These are phyloP conservation scores for Talaromyces proteolyticus DNA, from an alignment of 495 filamentous ascomycete species.

Conservation along the genomic window DNA sequence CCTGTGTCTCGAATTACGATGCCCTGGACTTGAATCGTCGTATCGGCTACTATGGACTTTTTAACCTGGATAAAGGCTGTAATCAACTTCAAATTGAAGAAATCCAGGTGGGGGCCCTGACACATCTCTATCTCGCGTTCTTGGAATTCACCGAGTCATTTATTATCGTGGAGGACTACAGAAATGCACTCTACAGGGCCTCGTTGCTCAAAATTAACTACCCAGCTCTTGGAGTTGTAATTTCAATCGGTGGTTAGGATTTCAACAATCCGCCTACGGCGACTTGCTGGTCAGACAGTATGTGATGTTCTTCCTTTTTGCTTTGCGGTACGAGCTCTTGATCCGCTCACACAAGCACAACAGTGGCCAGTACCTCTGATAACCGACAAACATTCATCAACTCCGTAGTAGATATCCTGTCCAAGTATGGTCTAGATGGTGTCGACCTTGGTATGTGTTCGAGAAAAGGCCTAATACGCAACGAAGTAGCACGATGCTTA, in stretches of 20 bases:
- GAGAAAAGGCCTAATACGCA: background rate
- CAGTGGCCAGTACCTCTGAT: conserved; percentile 5
- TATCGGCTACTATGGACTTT: conserved; percentile 11
- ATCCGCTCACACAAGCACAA: background rate
- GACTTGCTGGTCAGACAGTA: conserved; percentile 1
- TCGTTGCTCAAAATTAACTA: conserved; percentile 9
- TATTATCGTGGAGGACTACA: conserved; percentile 8
- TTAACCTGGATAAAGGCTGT: conserved; percentile 8
- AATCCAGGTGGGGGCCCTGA: conserved; percentile 9
- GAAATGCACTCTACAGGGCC: conserved; percentile 3
- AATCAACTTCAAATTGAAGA: conserved; percentile 10
- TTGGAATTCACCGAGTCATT: conserved; percentile 4
- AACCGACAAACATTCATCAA: conserved; percentile 26
- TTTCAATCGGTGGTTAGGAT: conserved; percentile 10
- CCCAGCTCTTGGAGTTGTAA: conserved; percentile 5
- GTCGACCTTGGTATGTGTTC: conserved; percentile 32
- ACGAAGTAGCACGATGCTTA: background rate
- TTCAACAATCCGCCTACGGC: conserved; percentile 9
- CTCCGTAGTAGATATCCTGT: conserved; percentile 30
- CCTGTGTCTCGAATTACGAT: conserved; percentile 1
- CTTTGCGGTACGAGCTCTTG: background rate
- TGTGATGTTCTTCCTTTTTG: background rate
- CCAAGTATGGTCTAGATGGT: conserved; percentile 38
- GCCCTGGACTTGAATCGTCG: conserved; percentile 8
- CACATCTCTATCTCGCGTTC: conserved; percentile 13